Conservation (phyloP, 2,329 filamentous ascomycete genomes). For the Calonectria fujianensis region DNA sequence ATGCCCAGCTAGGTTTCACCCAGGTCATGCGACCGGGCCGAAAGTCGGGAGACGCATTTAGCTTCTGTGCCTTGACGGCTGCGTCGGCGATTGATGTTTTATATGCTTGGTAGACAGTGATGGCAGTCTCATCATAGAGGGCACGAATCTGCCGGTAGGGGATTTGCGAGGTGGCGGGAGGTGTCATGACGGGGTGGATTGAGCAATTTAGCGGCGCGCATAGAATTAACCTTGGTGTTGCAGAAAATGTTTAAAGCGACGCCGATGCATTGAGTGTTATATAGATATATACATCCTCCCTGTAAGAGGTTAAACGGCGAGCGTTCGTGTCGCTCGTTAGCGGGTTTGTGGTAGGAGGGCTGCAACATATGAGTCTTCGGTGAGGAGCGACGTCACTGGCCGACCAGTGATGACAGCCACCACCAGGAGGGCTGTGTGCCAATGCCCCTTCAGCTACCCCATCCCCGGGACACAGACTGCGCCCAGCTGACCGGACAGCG, state of each 20-base stretch:
- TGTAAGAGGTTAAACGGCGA: background rate
- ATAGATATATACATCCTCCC: background rate
- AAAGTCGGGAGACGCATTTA: slow-evolving; percentile 73
- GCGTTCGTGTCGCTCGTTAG: background rate
- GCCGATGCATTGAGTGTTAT: background rate
- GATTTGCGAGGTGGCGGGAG: slow-evolving; percentile 36
- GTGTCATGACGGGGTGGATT: slow-evolving; percentile 43
- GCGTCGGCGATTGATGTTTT: slow-evolving; percentile 69
- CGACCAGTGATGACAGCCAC: slow-evolving; percentile 1
- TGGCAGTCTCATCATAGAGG: slow-evolving; percentile 67
- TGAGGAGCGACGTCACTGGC: slow-evolving; percentile 29
- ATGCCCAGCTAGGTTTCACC: slow-evolving; percentile 78
- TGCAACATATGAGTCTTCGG: slow-evolving; percentile 5
- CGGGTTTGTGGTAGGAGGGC: background rate
- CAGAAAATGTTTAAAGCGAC: background rate
- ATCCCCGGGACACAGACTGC: slow-evolving; percentile 18
- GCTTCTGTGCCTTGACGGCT: slow-evolving; percentile 70
- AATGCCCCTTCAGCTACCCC: slow-evolving; percentile 21
- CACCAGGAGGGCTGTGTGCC: slow-evolving; percentile 7
- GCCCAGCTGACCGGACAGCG: slow-evolving; percentile 26
- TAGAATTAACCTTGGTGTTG: background rate
- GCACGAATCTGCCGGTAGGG: slow-evolving; percentile 73
- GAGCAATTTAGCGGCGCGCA: background rate
- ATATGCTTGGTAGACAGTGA: slow-evolving; percentile 80
- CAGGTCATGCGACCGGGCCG: slow-evolving; percentile 76